Evolutionary conservation across 2,329 filamentous ascomycete species (phyloP).

Genomic region (Microcera coccophila): DNA sequence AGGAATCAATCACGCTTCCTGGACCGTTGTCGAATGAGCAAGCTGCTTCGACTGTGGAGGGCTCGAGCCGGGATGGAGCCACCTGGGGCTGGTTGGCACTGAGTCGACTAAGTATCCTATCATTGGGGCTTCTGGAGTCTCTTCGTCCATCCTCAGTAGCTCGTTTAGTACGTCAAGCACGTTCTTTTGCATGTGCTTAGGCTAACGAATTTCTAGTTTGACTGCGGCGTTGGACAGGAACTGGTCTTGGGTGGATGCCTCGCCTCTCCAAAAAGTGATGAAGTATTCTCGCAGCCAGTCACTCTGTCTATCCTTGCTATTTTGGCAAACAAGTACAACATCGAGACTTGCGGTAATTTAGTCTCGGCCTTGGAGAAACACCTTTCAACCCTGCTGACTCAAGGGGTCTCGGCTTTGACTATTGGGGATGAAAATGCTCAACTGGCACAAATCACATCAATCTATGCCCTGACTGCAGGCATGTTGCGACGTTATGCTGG

Average conservation of each 20-base stretch:
- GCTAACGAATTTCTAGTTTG: slow-evolving; percentile 31
- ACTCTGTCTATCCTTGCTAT: slow-evolving; percentile 38
- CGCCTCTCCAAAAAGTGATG: slow-evolving; percentile 5
- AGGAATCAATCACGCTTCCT: slow-evolving; percentile 24
- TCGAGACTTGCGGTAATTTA: slow-evolving; percentile 30
- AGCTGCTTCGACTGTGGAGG: background rate
- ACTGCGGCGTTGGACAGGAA: slow-evolving; percentile 34
- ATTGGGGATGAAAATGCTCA: slow-evolving; percentile 10
- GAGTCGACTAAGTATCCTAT: slow-evolving; percentile 33
- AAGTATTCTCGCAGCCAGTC: slow-evolving; percentile 22
- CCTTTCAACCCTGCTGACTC: slow-evolving; percentile 17
- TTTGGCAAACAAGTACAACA: slow-evolving; percentile 44
- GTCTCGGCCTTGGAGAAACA: slow-evolving; percentile 27
- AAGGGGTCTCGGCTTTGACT: background rate
- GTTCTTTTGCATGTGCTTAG: background rate
- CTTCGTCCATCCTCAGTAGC: slow-evolving; percentile 33
- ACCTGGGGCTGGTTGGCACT: slow-evolving; percentile 33
- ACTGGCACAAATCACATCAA: slow-evolving; percentile 28
- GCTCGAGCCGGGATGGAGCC: slow-evolving; percentile 12
- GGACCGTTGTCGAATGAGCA: slow-evolving; percentile 8
- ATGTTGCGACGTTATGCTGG: slow-evolving; percentile 38
- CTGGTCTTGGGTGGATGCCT: slow-evolving; percentile 29
- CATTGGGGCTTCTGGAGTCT: slow-evolving; percentile 37
- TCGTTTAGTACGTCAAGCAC: slow-evolving; percentile 33
- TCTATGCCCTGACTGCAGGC: slow-evolving; percentile 37